Evolutionary conservation across 2,329 filamentous ascomycete genomes (phyloP).

Genomic region (Cytospora schulzeri): DNA sequence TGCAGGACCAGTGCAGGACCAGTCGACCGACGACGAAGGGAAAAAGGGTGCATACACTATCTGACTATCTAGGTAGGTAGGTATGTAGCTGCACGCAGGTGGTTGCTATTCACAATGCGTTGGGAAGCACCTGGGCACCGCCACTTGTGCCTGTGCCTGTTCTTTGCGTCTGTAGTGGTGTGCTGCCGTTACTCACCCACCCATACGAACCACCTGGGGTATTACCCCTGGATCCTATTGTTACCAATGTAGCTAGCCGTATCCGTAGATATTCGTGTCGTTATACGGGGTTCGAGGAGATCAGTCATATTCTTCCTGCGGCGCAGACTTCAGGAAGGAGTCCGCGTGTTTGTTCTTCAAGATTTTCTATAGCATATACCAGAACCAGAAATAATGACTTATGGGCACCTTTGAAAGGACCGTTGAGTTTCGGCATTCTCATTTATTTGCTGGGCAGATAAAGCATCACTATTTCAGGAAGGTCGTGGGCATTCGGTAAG

Average conservation of each 20-base stretch:
- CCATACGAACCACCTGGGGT: background rate
- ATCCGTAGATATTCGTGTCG: background rate
- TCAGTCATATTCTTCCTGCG: background rate
- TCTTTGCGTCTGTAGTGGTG: constrained; percentile 11
- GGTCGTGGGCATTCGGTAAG: constrained; percentile 11
- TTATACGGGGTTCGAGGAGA: background rate
- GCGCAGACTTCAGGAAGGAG: background rate
- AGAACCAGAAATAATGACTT: too few relatives aligned
- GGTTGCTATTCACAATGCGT: background rate
- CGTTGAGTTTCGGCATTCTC: background rate
- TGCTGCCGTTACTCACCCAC: constrained; percentile 12
- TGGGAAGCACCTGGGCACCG: constrained; percentile 5
- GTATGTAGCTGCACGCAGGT: background rate
- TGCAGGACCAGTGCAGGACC: too few relatives aligned
- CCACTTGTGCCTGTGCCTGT: constrained; percentile 15
- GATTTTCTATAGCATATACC: background rate
- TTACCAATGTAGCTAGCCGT: background rate
- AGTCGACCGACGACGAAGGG: too few relatives aligned
- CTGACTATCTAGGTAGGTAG: too few relatives aligned
- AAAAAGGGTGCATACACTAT: too few relatives aligned
- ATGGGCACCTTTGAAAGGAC: too few relatives aligned
- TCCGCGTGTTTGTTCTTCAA: background rate
- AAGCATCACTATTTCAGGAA: background rate
- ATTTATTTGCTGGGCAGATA: background rate
- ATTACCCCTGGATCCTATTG: background rate